Conservation (phyloP, 305 asterid species). For the Plantago coronopus region DNA sequence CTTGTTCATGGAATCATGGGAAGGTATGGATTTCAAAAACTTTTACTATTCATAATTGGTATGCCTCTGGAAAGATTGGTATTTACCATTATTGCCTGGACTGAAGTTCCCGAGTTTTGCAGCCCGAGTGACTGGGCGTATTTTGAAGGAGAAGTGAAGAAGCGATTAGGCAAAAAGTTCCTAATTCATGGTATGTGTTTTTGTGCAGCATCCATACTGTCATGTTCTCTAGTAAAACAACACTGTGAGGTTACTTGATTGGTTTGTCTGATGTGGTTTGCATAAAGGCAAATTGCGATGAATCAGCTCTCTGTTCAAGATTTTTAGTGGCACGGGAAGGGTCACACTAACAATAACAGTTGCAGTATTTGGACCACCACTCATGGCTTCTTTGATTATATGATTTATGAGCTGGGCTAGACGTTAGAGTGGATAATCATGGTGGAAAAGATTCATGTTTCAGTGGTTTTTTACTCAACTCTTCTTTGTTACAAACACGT, state of each 20-base stretch:
- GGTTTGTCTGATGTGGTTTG: conserved; percentile 1
- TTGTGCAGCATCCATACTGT: conserved; percentile 11
- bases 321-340: not conserved
- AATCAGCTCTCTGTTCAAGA: not conserved
- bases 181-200: conserved; percentile 60
- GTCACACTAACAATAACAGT: not conserved
- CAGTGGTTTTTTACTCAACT: not conserved
- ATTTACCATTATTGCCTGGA: conserved; percentile 17
- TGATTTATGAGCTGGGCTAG: no score
- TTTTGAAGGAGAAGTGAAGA: conserved; percentile 79
- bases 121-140: conserved; percentile 95
- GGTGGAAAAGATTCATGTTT: not conserved
- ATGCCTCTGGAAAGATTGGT: conserved; percentile 9
- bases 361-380: conserved; percentile 4
- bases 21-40: conserved; percentile 43
- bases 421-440: no score
- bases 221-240: conserved; percentile 12
- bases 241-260: conserved; percentile 1
- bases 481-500: conserved; percentile 4
- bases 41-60: not conserved
- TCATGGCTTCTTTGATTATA: not conserved
- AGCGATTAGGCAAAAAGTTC: conserved; percentile 67
- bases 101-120: conserved; percentile 35
- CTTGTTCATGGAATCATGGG: conserved; percentile 98
- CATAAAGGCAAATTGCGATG: not conserved